Base-by-base conservation (phyloP, 2,329 filamentous ascomycete genomes). In the Aspergillus versicolor region DNA sequence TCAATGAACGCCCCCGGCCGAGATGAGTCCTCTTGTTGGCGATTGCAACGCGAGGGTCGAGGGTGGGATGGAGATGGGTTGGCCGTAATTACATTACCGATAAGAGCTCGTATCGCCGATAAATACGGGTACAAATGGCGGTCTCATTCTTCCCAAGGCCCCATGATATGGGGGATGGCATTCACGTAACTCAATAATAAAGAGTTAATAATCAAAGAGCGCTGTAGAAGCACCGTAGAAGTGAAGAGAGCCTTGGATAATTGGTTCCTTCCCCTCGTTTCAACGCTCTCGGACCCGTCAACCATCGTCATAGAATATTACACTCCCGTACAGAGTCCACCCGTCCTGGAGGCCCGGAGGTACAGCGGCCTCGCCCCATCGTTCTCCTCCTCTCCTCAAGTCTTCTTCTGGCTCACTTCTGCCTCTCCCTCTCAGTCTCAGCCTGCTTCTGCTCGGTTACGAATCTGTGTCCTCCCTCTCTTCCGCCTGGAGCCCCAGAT, bases 211-310 rank as follows among this genome's bases (percentile, higher is more conserved):
- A 45, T 27, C 43, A 17, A 15, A 15, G 8, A 27, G 22, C 24
- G 15, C 34, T 6, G 43, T 12, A 30, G 44, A 34, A 27, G 27
- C 24, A 37, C 34, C 13, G 24, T 5, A 45, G 44, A 34, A 27
- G 27, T 17, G 11, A 24, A 37, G 44, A 21, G 5, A 34, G 4
- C 15, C 12, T 7, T 34, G 12, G 21, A 32, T 47, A 21, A 17
- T 44, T 48, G 47, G 27, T 40, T 47, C 47, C 34, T 49, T 45
- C 51, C 44, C 45, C 54, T 56, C 49, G 43, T 51, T 52, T 53
- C 49, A 19, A 49, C 40, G 57, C 60, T 56, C 60, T 62, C 60
- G 50, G 60, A 57, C 60, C 60, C 52, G 57, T 54, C 48, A 34
- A 55, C 45, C 60, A 45, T 54, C 60, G 55, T 62, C 58, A 60